Evolutionary conservation across 177 flowering plant genomes (phyloP).

Genomic region (Vitis hybrid): DNA sequence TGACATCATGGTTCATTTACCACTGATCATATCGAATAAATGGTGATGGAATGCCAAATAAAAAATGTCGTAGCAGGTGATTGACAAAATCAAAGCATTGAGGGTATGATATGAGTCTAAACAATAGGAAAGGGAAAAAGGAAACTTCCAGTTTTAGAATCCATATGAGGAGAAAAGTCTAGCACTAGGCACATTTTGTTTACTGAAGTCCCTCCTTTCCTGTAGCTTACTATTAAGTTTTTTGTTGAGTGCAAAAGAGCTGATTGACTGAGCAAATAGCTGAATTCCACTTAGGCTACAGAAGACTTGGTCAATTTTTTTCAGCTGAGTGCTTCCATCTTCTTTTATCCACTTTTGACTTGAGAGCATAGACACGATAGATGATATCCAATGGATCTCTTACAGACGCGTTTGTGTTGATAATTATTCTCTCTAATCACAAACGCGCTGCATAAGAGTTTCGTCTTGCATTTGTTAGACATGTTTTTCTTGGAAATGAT

Average conservation of each 20-base stretch:
- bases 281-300: neutral
- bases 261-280: slow-evolving; percentile 5
- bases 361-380: neutral
- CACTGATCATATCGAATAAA: slow-evolving; percentile 1
- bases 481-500: neutral
- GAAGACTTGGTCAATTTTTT: slow-evolving; percentile 23
- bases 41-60: slow-evolving; percentile 11
- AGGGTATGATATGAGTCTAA: neutral
- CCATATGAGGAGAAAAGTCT: no score
- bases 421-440: no score
- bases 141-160: no score
- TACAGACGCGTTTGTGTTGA: no score
- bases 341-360: slow-evolving; percentile 12
- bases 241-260: no score
- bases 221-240: no score
- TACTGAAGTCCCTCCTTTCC: no score
- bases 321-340: slow-evolving; percentile 9
- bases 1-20: slow-evolving; percentile 8
- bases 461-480: no score
- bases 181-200: no score
- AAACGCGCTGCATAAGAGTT: no score
- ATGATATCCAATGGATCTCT: no score
- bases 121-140: neutral
- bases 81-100: neutral
- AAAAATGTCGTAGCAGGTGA: neutral